Conservation (phyloP, 495 filamentous ascomycete genomes). For the Podospora pseudocomata region DNA sequence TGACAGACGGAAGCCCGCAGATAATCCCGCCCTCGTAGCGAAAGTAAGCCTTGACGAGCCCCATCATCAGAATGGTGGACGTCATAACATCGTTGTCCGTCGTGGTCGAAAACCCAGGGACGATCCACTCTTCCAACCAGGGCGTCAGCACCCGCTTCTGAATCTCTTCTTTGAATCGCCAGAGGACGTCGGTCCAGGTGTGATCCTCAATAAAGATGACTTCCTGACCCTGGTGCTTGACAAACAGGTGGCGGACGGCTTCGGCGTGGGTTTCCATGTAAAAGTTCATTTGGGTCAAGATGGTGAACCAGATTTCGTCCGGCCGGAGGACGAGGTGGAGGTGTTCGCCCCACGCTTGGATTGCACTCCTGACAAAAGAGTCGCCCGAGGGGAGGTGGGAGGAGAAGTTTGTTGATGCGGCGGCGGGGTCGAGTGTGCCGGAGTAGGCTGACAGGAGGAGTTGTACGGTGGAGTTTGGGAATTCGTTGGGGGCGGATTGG, state of each 20-base stretch:
- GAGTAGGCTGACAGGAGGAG: constrained; percentile 13
- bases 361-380: constrained; percentile 47
- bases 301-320: constrained; percentile 58
- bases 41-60: constrained; percentile 37
- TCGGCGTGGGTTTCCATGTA: constrained; percentile 52
- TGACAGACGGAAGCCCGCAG: constrained; percentile 41
- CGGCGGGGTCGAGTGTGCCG: constrained; percentile 10
- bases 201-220: constrained; percentile 32
- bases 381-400: constrained; percentile 29
- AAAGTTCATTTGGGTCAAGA: constrained; percentile 52
- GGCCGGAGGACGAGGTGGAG: constrained; percentile 51
- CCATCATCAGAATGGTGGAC: constrained; percentile 41
- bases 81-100: constrained; percentile 31
- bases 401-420: constrained; percentile 14
- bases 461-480: constrained; percentile 10
- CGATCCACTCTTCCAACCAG: constrained; percentile 33
- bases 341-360: constrained; percentile 51
- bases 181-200: constrained; percentile 19
- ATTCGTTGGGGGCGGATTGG: constrained; percentile 4
- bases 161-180: constrained; percentile 28
- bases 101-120: constrained; percentile 40
- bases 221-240: constrained; percentile 42
- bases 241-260: constrained; percentile 41
- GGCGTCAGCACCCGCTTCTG: constrained; percentile 25
- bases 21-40: constrained; percentile 20